These are phyloP conservation scores for Gymnopilus dilepis DNA, from an alignment of 768 basidiomycete genomes.

Conservation along the genomic window DNA sequence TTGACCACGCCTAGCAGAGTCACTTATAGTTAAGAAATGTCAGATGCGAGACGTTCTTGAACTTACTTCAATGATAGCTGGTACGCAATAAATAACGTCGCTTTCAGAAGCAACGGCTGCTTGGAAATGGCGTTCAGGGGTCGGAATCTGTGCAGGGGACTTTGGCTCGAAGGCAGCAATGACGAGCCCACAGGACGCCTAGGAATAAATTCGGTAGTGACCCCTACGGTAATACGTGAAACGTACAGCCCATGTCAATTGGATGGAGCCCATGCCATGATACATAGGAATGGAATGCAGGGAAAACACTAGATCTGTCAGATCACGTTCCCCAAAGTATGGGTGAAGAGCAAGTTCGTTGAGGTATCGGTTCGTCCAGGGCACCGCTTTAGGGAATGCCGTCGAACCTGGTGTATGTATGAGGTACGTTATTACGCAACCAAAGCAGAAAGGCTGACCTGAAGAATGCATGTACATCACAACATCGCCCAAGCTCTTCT, in stretches of 20 bases:
- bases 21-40: not conserved
- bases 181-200: conserved; percentile 10
- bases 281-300: conserved; percentile 16
- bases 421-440: too few relatives aligned
- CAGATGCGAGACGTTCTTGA: not conserved
- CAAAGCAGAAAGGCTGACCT: too few relatives aligned
- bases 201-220: not conserved
- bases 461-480: too few relatives aligned
- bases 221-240: too few relatives aligned
- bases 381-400: too few relatives aligned
- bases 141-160: conserved; percentile 11
- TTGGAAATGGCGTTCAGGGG: conserved; percentile 5
- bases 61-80: conserved; percentile 9
- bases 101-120: not conserved
- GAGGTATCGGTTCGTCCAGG: not conserved
- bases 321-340: conserved; percentile 14
- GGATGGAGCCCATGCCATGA: not conserved
- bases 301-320: conserved; percentile 13
- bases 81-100: conserved; percentile 12
- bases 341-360: not conserved
- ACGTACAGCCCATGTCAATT: too few relatives aligned
- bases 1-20: conserved; percentile 12
- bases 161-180: conserved; percentile 13
- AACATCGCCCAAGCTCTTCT: too few relatives aligned
- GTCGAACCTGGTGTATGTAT: too few relatives aligned